Evolutionary conservation across 805 yeast genomes (phyloP), one percentile per base, ranked within the genome.

Genomic region (Candida manassasensis): DNA sequence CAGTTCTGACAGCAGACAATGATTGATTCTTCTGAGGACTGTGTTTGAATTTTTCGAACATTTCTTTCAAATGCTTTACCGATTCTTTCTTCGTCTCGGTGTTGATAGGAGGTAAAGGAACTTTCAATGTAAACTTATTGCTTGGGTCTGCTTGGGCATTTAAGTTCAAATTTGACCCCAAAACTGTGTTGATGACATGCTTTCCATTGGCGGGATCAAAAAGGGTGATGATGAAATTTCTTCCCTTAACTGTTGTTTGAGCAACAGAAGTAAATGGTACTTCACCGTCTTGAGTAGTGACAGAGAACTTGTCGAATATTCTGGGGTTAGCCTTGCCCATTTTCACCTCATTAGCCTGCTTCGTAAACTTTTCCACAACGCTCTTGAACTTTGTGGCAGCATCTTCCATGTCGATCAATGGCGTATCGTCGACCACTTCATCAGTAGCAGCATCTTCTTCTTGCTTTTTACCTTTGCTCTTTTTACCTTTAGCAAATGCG

Each of bases 171-270:
- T 75, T 74, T 0, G 89, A 69, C 1, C 75, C 81, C 40, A 86
- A 56, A 13, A 90, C 78, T 0, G 89, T 71, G 35, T 87, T 79
- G 19, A 83, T 71, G 19, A 90, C 74, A 41, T 74, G 70, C 47
- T 85, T 82, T 26, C 77, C 71, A 45, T 84, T 73, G 34, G 69
- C 71, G 5, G 95, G 95, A 50, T 90, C 96, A 57, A 82, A 90
- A 2, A 88, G 89, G 0, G 96, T 87, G n/a, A 90, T 75, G 21
- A 75, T 59, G 35, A 86, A 66, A 45, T 77, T 69, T 47, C 84
- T 72, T 5, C 90, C 93, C 45, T 81, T 81, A 35, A 77, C 46
- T 0, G 82, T 63, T 3, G 90, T 81, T 41, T 80, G 81, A 1
- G 95, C 95, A 19, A 86, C 59, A 19, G 78, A 67, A 2, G 77